Conservation (phyloP, 768 basidiomycete genomes). For the Suillus luteus region DNA sequence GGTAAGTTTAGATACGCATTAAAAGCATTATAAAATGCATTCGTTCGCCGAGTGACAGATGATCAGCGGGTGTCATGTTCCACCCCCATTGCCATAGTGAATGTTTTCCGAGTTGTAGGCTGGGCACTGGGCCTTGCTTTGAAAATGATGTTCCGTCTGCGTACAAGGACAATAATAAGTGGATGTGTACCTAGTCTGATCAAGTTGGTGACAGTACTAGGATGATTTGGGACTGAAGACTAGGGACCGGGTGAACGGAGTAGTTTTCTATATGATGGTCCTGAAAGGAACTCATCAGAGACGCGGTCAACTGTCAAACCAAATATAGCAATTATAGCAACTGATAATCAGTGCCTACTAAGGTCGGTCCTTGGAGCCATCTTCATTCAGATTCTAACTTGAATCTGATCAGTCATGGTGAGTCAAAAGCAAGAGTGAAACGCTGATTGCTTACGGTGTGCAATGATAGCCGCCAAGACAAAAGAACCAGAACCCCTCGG, state of each 20-base stretch:
- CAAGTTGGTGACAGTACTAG: background rate
- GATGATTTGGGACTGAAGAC: background rate
- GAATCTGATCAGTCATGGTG: background rate
- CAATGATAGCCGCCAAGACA: constrained; percentile 54
- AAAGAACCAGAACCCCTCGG: constrained; percentile 69
- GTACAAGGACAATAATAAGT: background rate
- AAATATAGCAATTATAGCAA: constrained; percentile 1
- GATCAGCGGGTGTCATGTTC: background rate
- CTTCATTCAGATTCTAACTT: background rate
- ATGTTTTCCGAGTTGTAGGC: background rate
- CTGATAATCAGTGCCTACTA: background rate
- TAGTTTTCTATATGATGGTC: too few species aligned
- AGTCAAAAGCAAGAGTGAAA: background rate
- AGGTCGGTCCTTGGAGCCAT: background rate
- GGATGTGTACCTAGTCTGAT: background rate
- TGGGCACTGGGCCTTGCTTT: background rate
- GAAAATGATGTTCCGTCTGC: background rate
- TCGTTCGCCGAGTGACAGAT: background rate
- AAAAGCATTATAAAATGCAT: background rate
- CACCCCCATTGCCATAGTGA: background rate
- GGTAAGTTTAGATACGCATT: background rate
- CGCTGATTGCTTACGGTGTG: background rate
- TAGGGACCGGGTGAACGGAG: background rate
- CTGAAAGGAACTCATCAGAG: too few species aligned
- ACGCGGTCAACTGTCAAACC: background rate